Percentiles rank a stretch among this genome's conserved stretches.
Evolutionary conservation across 2,329 filamentous ascomycete species (phyloP).

Genomic region (Sclerotinia sclerotiorum): DNA sequence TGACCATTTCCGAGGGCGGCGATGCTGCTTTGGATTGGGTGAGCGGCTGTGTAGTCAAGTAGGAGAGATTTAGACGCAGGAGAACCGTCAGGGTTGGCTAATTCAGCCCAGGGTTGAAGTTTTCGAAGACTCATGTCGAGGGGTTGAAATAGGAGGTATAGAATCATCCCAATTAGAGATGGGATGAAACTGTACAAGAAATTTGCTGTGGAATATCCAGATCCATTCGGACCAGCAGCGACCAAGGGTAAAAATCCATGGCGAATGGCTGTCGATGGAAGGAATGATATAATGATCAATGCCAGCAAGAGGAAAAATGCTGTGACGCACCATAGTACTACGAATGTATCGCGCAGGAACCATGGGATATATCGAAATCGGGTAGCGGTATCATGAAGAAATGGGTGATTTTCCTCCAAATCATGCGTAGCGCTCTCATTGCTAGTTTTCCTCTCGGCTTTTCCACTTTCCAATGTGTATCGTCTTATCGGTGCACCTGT

Average conservation of each 20-base stretch:
- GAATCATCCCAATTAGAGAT: slow-evolving; percentile 62
- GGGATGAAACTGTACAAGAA: slow-evolving; percentile 83
- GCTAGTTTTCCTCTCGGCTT: slow-evolving; percentile 45
- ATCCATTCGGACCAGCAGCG: slow-evolving; percentile 55
- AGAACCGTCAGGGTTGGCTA: slow-evolving; percentile 58
- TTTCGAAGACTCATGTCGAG: slow-evolving; percentile 65
- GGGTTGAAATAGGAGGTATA: slow-evolving; percentile 66
- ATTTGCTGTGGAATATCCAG: slow-evolving; percentile 80
- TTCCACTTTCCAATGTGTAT: slow-evolving; percentile 51
- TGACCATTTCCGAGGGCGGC: slow-evolving; percentile 59
- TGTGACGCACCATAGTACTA: slow-evolving; percentile 65
- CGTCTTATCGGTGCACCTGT: slow-evolving; percentile 52
- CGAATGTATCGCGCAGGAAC: slow-evolving; percentile 66
- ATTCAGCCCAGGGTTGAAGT: slow-evolving; percentile 67
- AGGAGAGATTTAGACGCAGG: slow-evolving; percentile 64
- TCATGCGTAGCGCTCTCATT: slow-evolving; percentile 26
- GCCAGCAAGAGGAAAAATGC: slow-evolving; percentile 63
- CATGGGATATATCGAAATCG: slow-evolving; percentile 73
- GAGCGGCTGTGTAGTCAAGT: slow-evolving; percentile 65
- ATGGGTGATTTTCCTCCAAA: slow-evolving; percentile 34
- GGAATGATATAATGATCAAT: slow-evolving; percentile 76
- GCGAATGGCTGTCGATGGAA: slow-evolving; percentile 63
- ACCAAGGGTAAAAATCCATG: slow-evolving; percentile 72
- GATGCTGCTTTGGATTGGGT: slow-evolving; percentile 60
- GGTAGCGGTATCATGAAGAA: slow-evolving; percentile 40